Percentiles rank a stretch among this genome's conserved stretches.
Evolutionary conservation across 1,139 yeast species (phyloP).

Genomic region (Candida pseudoviswanathii): DNA sequence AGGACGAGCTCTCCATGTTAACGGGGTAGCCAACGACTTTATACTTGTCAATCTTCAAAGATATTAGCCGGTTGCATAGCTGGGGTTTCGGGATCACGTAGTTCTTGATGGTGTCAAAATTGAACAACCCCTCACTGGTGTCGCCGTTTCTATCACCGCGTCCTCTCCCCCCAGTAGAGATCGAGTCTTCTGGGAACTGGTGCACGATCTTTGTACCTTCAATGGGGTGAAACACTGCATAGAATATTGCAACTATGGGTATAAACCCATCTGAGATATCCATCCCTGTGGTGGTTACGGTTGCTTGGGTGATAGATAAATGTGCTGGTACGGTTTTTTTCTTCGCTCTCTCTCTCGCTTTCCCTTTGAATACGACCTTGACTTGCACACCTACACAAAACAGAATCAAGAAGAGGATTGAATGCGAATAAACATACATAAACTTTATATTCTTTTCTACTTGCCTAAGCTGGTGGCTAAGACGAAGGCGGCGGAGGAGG

Average conservation of each 20-base stretch:
- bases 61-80: constrained; percentile 77
- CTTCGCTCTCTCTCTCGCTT: not conserved
- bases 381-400: not conserved
- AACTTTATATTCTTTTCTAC: no score
- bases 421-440: no score
- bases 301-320: constrained; percentile 11
- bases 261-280: constrained; percentile 63
- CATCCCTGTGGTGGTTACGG: constrained; percentile 29
- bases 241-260: constrained; percentile 84
- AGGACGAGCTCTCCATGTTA: constrained; percentile 68
- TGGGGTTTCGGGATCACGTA: constrained; percentile 93
- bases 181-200: constrained; percentile 77
- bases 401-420: no score
- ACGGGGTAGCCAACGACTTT: constrained; percentile 92
- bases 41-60: constrained; percentile 70
- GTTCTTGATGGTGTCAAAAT: constrained; percentile 85
- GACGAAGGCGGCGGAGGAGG: constrained; percentile 26
- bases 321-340: not conserved
- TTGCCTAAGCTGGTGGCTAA: no score
- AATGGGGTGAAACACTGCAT: constrained; percentile 91
- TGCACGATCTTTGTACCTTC: constrained; percentile 94
- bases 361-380: not conserved
- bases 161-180: constrained; percentile 25
- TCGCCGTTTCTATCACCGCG: not conserved
- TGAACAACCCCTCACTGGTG: constrained; percentile 47